These are phyloP conservation scores for Escovopsis weberi DNA, from an alignment of 2,329 filamentous ascomycete genomes.

Conservation along the genomic window DNA sequence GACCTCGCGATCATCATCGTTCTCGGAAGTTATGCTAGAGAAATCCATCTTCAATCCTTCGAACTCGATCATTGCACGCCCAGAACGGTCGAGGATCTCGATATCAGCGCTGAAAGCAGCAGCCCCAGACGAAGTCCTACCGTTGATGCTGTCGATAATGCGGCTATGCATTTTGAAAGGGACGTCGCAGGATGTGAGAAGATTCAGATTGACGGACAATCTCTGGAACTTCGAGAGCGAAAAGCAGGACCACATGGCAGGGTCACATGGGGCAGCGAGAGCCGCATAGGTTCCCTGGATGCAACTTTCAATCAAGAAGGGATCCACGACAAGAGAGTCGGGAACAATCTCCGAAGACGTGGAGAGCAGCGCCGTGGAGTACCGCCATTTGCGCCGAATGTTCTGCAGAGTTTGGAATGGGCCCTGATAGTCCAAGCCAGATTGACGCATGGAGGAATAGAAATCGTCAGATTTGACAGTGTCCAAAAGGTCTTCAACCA, in stretches of 20 bases:
- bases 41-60: background rate
- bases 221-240: background rate
- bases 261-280: background rate
- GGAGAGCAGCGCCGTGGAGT: background rate
- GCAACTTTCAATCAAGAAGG: background rate
- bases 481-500: background rate
- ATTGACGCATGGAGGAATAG: background rate
- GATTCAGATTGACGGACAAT: background rate
- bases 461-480: background rate
- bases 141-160: background rate
- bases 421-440: background rate
- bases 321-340: background rate
- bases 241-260: background rate
- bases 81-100: background rate
- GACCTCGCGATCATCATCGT: background rate
- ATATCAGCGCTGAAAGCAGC: background rate
- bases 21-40: background rate
- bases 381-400: background rate
- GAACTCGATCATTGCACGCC: background rate
- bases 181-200: background rate
- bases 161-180: background rate
- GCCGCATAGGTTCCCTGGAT: background rate
- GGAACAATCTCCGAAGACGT: background rate
- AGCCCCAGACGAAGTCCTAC: background rate
- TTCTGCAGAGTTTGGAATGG: background rate